phyloP scores from a whole-genome alignment of 345 rosid species.

The Populus simonii region DNA sequence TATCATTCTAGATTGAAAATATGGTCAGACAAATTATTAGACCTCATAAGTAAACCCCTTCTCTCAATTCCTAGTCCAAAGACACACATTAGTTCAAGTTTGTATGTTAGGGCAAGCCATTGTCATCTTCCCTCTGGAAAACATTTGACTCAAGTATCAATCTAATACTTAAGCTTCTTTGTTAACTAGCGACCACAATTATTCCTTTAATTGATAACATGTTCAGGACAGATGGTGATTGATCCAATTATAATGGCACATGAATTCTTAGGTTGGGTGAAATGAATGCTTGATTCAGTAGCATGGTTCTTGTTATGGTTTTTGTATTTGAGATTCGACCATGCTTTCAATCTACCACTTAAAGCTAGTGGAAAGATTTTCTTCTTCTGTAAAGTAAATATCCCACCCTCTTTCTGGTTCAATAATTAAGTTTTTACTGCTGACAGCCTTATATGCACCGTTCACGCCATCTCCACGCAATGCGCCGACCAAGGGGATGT shows the following conservation, averaged over 20 bases:
- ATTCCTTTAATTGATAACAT: background rate
- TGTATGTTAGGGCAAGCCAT: background rate
- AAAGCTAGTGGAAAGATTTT: background rate
- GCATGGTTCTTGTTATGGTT: background rate
- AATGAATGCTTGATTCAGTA: background rate
- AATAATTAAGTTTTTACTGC: conserved; percentile 15
- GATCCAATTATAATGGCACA: background rate
- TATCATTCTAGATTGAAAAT: background rate
- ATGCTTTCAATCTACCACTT: background rate
- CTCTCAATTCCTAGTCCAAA: background rate
- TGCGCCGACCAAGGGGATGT: conserved; percentile 93
- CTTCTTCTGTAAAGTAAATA: background rate
- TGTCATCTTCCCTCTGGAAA: background rate
- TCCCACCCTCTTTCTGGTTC: background rate
- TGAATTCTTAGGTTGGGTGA: background rate
- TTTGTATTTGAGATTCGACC: background rate
- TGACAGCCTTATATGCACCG: conserved; percentile 83
- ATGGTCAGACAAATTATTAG: background rate
- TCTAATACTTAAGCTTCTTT: background rate
- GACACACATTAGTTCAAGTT: background rate
- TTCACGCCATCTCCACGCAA: conserved; percentile 91
- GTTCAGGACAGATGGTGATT: background rate
- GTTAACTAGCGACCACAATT: background rate
- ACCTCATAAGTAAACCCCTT: background rate
- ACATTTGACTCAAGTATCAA: background rate